A percentile compares a stretch with the other conserved stretches of the same genome.
Evolutionary conservation across 129 eudicot species (phyloP).

Genomic region (Arctium minus): DNA sequence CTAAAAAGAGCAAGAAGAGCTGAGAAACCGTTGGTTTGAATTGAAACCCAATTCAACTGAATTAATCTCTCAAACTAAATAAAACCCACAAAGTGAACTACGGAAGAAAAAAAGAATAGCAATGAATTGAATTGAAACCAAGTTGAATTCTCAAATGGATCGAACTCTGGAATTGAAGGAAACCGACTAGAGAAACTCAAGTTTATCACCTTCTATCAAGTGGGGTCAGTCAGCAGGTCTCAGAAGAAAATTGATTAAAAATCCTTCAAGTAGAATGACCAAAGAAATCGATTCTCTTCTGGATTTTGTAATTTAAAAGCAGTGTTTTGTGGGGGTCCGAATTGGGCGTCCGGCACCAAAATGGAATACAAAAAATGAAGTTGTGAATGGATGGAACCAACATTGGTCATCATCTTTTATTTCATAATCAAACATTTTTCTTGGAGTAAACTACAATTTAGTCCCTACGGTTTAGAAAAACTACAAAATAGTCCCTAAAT

Average conservation of each 20-base stretch:
- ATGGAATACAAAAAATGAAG: background rate
- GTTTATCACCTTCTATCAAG: constrained; percentile 22
- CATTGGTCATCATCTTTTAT: background rate
- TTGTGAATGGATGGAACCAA: background rate
- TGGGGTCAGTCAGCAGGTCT: constrained; percentile 12
- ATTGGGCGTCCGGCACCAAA: constrained; percentile 1
- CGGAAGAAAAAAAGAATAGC: background rate
- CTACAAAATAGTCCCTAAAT: background rate
- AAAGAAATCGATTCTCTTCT: background rate
- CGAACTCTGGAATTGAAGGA: background rate
- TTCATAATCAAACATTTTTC: background rate
- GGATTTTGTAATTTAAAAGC: background rate
- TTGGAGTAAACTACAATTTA: background rate
- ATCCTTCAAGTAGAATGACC: background rate
- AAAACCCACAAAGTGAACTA: background rate
- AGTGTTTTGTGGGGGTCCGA: background rate
- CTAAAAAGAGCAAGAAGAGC: background rate
- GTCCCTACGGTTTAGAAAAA: background rate
- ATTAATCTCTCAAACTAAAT: background rate
- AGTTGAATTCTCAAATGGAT: background rate
- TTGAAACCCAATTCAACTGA: background rate
- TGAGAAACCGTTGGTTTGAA: background rate
- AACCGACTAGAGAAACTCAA: constrained; percentile 29
- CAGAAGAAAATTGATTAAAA: background rate
- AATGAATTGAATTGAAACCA: background rate